Conservation (phyloP, 176 grass and related monocot species). For the bread wheat (Triticum aestivum) region IWGSC_CS_RefSeq_v2.1 NC_057797.1:768800062-768800561, state of each 20-base stretch:
- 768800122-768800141: slow-evolving; percentile 63
- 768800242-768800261: background rate
- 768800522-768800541: background rate
- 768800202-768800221: background rate
- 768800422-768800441: slow-evolving; percentile 79
- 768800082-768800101: slow-evolving; percentile 11
- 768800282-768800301: slow-evolving; percentile 69
- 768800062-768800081: no score
- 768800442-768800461: slow-evolving; percentile 93
- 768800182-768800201: background rate
- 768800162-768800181: slow-evolving; percentile 96
- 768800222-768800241: background rate
- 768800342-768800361: slow-evolving; percentile 55
- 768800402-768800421: slow-evolving; percentile 15
- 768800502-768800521: slow-evolving; percentile 94
- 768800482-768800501: slow-evolving; percentile 91
- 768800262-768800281: slow-evolving; percentile 88
- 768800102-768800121: slow-evolving; percentile 95
- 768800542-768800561: background rate
- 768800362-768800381: background rate
- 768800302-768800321: slow-evolving; percentile 75
- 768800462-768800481: slow-evolving; percentile 93
- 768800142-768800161: slow-evolving; percentile 78
- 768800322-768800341: slow-evolving; percentile 91
- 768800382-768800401: background rate